Evolutionary conservation across 257 asterid species (phyloP), one percentile per base, ranked within the genome.

Genomic region (Leptodermis oblonga): DNA sequence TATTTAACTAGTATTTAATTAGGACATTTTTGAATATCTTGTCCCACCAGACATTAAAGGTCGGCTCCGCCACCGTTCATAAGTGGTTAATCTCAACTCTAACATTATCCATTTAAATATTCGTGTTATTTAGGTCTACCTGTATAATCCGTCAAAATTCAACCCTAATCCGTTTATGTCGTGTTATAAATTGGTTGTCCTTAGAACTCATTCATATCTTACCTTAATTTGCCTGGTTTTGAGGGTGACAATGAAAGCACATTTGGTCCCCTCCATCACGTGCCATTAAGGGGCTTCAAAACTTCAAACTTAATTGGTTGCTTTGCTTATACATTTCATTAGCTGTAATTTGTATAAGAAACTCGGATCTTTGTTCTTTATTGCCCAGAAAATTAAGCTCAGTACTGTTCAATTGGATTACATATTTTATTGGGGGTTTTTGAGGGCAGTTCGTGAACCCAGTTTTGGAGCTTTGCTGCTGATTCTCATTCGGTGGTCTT

Each of bases 181-280:
- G n/a, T n/a, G n/a, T n/a, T n/a, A n/a, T n/a, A n/a, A n/a, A n/a
- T 69, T 74, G 79, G 76, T 71, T 60, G 65, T 64, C 82, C 12
- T 75, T 73, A 72, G 17, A 62, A 80, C 60, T 51, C 77, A 74
- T 70, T 82, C 12, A 78, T 73, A 74, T 62, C 82, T 67, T 77
- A 79, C 78, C 83, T n/a, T 52, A 77, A 70, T 60, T 84, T 82
- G 87, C 81, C 75, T 78, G 81, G 77, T 70, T 78, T 70, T 55
- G n/a, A n/a, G 76, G 86, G 89, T 73, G 85, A 81, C 89, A 86
- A 69, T 42, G 8, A 79, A 71, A 83, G 23, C 66, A 69, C 52
- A 65, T 76, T 74, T 72, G 82, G 78, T 26, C 78, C 82, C 66
- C 83, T n/a, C 55, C 73, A 26, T 81, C 90, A 85, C 87, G 93